These are phyloP conservation scores for Amphibolis antarctica DNA, from an alignment of 106 monocot species.

Conservation along the genomic window DNA sequence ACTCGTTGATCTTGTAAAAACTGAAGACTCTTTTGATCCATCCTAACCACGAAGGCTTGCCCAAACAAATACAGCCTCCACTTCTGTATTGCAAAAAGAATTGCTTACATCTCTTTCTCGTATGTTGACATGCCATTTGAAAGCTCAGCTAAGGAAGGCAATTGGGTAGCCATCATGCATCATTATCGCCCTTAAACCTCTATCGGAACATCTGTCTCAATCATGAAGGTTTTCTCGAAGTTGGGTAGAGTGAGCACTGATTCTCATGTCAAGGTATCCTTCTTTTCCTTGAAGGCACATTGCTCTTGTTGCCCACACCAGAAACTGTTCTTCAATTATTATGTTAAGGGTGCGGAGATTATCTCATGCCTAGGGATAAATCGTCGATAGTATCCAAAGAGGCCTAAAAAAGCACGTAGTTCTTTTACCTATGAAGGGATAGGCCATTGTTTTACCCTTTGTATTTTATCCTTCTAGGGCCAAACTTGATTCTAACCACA, in stretches of 20 bases:
- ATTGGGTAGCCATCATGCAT: background rate
- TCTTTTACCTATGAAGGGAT: background rate
- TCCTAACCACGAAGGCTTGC: no score
- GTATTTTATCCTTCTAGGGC: no score
- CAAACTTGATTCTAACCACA: no score
- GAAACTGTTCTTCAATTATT: constrained; percentile 1
- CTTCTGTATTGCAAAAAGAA: background rate
- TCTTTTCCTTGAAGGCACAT: background rate
- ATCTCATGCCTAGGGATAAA: background rate
- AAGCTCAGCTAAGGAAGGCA: background rate
- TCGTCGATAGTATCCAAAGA: background rate
- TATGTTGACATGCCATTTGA: background rate
- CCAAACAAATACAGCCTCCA: no score
- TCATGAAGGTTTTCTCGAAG: no score
- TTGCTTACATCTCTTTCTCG: background rate
- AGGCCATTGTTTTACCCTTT: background rate
- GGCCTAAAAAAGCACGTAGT: background rate
- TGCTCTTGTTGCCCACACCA: background rate
- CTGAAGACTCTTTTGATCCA: no score
- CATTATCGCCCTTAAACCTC: background rate
- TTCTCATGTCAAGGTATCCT: background rate
- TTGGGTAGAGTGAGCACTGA: background rate
- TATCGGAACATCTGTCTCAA: background rate
- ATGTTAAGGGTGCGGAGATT: background rate
- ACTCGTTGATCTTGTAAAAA: no score